Percentiles rank a stretch among this genome's conserved stretches.
These are phyloP conservation scores for Curvularia spicifera DNA, from an alignment of 2,329 filamentous ascomycete genomes.

Conservation along the genomic window DNA sequence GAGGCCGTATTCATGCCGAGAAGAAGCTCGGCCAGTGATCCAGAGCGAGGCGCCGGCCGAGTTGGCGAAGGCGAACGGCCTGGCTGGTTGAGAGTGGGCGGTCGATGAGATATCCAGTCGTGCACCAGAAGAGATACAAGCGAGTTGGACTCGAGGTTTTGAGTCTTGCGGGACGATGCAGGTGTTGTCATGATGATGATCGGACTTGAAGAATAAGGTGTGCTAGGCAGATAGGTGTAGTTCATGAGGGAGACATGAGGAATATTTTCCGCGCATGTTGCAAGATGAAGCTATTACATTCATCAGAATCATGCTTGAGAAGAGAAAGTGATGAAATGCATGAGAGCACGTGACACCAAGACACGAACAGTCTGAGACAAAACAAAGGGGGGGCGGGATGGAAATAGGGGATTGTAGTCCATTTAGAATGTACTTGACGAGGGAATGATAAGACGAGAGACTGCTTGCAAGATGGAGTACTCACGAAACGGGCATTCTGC, in stretches of 20 bases:
- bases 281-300: slow-evolving; percentile 81
- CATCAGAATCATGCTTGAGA: slow-evolving; percentile 10
- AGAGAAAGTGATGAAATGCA: neutral
- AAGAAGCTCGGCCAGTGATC: slow-evolving; percentile 80
- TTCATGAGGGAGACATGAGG: slow-evolving; percentile 98
- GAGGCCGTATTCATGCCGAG: slow-evolving; percentile 90
- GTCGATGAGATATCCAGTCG: slow-evolving; percentile 95
- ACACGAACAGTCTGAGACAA: neutral
- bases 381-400: slow-evolving; percentile 7
- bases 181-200: slow-evolving; percentile 93
- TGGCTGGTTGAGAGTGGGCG: slow-evolving; percentile 68
- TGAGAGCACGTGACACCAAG: neutral
- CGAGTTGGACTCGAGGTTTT: slow-evolving; percentile 82
- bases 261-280: slow-evolving; percentile 81
- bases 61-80: slow-evolving; percentile 67
- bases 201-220: slow-evolving; percentile 67
- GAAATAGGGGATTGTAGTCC: neutral
- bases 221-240: slow-evolving; percentile 89
- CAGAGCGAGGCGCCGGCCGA: slow-evolving; percentile 59
- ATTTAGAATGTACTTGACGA: neutral
- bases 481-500: slow-evolving; percentile 91
- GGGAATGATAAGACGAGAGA: neutral
- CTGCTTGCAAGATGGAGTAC: slow-evolving; percentile 25
- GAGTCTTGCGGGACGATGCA: slow-evolving; percentile 76
- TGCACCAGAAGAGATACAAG: slow-evolving; percentile 94